Evolutionary conservation across 495 filamentous ascomycete genomes (phyloP).

Genomic region (Penicilliopsis zonata): DNA sequence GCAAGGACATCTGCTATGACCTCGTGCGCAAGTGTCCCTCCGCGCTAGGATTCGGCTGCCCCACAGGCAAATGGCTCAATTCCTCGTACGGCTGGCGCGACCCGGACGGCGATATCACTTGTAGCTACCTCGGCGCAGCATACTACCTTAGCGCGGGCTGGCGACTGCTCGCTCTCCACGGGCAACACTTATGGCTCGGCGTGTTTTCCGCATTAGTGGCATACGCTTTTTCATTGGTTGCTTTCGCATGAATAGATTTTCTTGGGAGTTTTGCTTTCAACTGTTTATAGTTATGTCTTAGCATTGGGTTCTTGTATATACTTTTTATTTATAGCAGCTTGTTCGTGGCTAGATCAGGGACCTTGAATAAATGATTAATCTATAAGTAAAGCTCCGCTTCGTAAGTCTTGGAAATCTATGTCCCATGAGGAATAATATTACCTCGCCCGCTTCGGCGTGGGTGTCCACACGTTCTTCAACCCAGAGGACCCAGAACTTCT

Average conservation of each 20-base stretch:
- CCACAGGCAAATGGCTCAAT: slow-evolving; percentile 43
- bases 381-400: too few relatives aligned
- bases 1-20: slow-evolving; percentile 69
- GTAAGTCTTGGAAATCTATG: too few relatives aligned
- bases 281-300: too few relatives aligned
- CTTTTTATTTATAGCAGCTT: too few relatives aligned
- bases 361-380: too few relatives aligned
- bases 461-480: slow-evolving; percentile 43
- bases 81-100: slow-evolving; percentile 50
- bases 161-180: too few relatives aligned
- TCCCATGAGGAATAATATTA: too few relatives aligned
- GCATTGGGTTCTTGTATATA: too few relatives aligned
- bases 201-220: not conserved
- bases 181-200: not conserved
- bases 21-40: slow-evolving; percentile 77
- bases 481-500: slow-evolving; percentile 25
- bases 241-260: too few relatives aligned
- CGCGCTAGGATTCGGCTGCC: slow-evolving; percentile 68
- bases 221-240: too few relatives aligned
- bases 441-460: slow-evolving; percentile 33
- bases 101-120: slow-evolving; percentile 35
- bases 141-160: slow-evolving; percentile 27
- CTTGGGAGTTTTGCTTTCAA: too few relatives aligned
- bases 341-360: too few relatives aligned
- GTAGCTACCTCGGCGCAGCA: slow-evolving; percentile 46